These are phyloP conservation scores for Dothideomycetidae sp. DNA, from an alignment of 2,329 filamentous ascomycete species.

Conservation along the genomic window DNA sequence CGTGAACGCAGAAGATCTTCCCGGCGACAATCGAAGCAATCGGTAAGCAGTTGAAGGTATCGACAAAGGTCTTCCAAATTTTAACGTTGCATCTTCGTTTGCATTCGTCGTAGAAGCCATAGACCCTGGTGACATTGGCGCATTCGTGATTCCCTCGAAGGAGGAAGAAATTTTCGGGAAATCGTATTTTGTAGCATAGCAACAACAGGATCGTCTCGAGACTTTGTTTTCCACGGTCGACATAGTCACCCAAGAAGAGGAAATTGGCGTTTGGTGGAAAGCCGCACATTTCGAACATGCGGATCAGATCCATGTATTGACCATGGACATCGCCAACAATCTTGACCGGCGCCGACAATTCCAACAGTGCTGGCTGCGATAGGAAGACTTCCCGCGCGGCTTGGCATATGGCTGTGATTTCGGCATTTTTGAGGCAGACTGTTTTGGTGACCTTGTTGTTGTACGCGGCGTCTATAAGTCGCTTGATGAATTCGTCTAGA, in stretches of 20 bases:
- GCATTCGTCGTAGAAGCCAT: conserved; percentile 97
- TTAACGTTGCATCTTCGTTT: conserved; percentile 94
- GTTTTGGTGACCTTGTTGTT: conserved; percentile 95
- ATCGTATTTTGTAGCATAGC: conserved; percentile 94
- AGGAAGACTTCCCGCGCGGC: conserved; percentile 80
- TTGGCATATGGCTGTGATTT: conserved; percentile 86
- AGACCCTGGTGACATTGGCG: conserved; percentile 87
- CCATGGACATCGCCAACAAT: conserved; percentile 95
- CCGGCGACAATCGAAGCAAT: conserved; percentile 94
- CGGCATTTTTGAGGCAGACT: conserved; percentile 92
- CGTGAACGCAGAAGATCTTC: conserved; percentile 97
- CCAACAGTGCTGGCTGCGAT: conserved; percentile 79
- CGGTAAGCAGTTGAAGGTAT: conserved; percentile 89
- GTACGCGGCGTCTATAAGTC: conserved; percentile 86
- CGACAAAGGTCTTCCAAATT: conserved; percentile 95
- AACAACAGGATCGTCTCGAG: conserved; percentile 86
- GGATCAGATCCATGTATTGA: conserved; percentile 88
- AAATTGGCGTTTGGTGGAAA: conserved; percentile 88
- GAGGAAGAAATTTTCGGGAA: conserved; percentile 93
- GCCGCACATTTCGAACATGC: conserved; percentile 97
- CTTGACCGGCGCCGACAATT: conserved; percentile 89
- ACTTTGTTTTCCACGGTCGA: conserved; percentile 90
- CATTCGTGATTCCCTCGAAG: conserved; percentile 93
- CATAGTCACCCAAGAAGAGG: conserved; percentile 89
- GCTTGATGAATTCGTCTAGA: conserved; percentile 91